Evolutionary conservation across 163 green algal species (phyloP).

Genomic region (Scenedesmus sp.): DNA sequence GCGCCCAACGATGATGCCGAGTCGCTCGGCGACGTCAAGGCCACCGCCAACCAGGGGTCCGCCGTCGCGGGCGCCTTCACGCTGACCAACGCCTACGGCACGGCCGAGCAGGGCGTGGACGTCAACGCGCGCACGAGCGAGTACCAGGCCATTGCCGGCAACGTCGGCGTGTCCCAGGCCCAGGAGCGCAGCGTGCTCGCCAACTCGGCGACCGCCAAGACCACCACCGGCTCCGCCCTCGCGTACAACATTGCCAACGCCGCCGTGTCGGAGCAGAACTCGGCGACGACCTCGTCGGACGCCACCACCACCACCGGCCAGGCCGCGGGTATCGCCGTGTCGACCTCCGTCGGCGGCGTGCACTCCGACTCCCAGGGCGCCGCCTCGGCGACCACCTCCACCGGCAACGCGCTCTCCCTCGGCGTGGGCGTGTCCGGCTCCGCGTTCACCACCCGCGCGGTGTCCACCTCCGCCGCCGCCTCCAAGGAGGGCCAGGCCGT

Average conservation of each 20-base stretch:
- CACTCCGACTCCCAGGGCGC: slow-evolving; percentile 41
- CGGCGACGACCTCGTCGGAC: slow-evolving; percentile 23
- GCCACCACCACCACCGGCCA: slow-evolving; percentile 41
- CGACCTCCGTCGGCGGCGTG: slow-evolving; percentile 31
- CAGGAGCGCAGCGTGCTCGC: slow-evolving; percentile 15
- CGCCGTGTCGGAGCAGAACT: not conserved
- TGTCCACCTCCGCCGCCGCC: slow-evolving; percentile 32
- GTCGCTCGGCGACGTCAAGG: slow-evolving; percentile 24
- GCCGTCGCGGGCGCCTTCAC: slow-evolving; percentile 39
- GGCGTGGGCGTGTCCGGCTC: slow-evolving; percentile 9
- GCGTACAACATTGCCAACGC: slow-evolving; percentile 31
- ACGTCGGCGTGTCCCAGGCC: slow-evolving; percentile 34
- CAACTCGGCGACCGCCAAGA: slow-evolving; percentile 33
- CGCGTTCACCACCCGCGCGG: slow-evolving; percentile 28
- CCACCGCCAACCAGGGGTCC: slow-evolving; percentile 32
- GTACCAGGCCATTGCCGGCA: slow-evolving; percentile 39
- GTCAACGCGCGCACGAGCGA: slow-evolving; percentile 40
- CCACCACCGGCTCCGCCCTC: slow-evolving; percentile 25
- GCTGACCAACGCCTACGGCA: slow-evolving; percentile 23
- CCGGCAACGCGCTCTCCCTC: slow-evolving; percentile 24
- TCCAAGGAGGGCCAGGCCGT: slow-evolving; percentile 33
- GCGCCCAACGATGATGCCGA: slow-evolving; percentile 33
- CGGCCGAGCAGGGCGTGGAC: slow-evolving; percentile 15
- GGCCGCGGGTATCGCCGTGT: slow-evolving; percentile 18
- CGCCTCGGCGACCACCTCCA: slow-evolving; percentile 14